Conservation (phyloP, 805 yeast genomes). For the Yarrowia sp. region DNA sequence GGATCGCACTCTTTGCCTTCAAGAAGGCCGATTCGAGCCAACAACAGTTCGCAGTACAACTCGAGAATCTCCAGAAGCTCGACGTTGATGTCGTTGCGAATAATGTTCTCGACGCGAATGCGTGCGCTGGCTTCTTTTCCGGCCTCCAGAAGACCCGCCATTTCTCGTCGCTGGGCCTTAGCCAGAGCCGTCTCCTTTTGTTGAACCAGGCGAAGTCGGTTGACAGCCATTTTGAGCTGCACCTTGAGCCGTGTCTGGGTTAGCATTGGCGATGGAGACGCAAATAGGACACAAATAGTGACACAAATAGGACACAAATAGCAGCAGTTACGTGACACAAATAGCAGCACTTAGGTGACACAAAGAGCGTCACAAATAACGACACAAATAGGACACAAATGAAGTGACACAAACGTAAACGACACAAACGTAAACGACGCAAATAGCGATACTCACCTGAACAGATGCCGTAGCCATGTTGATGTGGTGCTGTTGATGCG, state of each 20-base stretch:
- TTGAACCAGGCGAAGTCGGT: conserved; percentile 66
- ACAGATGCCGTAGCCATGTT: conserved; percentile 1
- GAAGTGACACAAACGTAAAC: too few relatives aligned
- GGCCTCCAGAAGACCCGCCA: conserved; percentile 65
- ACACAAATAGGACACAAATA: too few relatives aligned
- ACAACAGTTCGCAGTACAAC: conserved; percentile 73
- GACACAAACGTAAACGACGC: too few relatives aligned
- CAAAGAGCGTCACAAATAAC: too few relatives aligned
- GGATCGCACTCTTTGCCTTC: conserved; percentile 50
- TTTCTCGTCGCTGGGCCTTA: conserved; percentile 66
- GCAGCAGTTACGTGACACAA: too few relatives aligned
- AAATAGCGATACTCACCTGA: not conserved
- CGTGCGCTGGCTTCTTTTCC: conserved; percentile 81
- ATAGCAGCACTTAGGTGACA: too few relatives aligned
- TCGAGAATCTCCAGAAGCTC: conserved; percentile 79
- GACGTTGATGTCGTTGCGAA: conserved; percentile 74
- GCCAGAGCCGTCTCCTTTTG: conserved; percentile 72
- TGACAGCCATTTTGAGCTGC: conserved; percentile 63
- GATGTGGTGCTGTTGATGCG: not conserved
- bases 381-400: too few relatives aligned
- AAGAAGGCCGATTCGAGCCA: conserved; percentile 69
- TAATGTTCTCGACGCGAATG: conserved; percentile 78
- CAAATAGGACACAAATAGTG: too few relatives aligned
- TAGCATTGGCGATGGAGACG: too few relatives aligned
- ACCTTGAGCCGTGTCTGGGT: conserved; percentile 33